Conservation (phyloP, 345 rosid genomes). For the Salix koriyanagi region DNA sequence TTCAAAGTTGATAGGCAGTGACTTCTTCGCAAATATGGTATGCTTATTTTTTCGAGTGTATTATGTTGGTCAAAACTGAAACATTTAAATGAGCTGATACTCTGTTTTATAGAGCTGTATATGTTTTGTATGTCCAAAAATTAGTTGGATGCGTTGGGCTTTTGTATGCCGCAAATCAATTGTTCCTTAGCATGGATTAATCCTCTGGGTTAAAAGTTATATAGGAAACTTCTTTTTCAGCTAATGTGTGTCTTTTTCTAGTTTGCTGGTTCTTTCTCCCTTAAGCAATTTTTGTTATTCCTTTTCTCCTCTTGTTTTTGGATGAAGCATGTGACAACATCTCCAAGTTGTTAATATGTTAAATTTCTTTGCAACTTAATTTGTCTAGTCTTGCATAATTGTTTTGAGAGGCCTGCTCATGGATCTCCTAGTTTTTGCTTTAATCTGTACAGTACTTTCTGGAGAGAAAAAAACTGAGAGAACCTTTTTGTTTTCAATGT, state of each 20-base stretch:
- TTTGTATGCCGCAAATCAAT: background rate
- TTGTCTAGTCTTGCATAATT: background rate
- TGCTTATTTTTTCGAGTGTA: conserved; percentile 6
- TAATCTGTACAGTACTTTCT: background rate
- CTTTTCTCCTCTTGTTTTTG: background rate
- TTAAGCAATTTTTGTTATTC: background rate
- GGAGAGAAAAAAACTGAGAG: background rate
- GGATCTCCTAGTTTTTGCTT: background rate
- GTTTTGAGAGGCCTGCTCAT: background rate
- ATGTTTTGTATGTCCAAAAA: background rate
- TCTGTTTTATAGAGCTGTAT: background rate
- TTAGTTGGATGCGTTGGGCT: background rate
- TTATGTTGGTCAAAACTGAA: too few species aligned
- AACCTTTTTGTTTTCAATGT: background rate
- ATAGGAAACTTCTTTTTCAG: background rate
- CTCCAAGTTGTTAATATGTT: background rate
- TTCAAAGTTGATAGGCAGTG: conserved; percentile 88
- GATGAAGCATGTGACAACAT: background rate
- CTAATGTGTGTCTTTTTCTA: background rate
- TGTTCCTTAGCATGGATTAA: background rate
- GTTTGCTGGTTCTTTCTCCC: background rate
- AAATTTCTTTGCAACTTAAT: background rate
- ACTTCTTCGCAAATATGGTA: conserved; percentile 94
- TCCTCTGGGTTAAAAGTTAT: background rate
- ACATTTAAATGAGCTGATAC: background rate